These are phyloP conservation scores for Agapanthus africanus DNA, from an alignment of 106 monocot genomes.

Conservation along the genomic window DNA sequence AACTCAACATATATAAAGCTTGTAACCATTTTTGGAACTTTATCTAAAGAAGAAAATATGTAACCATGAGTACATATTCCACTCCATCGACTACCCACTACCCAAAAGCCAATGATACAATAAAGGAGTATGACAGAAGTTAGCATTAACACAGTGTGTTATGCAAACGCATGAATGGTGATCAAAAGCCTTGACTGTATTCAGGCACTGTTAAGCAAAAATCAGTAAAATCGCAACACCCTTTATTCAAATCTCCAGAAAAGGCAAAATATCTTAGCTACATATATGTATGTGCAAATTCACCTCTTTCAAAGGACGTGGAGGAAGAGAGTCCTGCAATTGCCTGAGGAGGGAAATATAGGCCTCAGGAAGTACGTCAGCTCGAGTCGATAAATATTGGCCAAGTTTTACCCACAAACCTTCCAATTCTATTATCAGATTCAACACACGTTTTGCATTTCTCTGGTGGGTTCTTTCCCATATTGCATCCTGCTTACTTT, in stretches of 20 bases:
- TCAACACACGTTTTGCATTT: slow-evolving; percentile 81
- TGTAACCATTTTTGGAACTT: background rate
- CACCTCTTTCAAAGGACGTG: slow-evolving; percentile 80
- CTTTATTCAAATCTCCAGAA: background rate
- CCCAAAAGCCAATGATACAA: background rate
- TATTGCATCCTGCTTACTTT: slow-evolving; percentile 33
- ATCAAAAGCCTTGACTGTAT: background rate
- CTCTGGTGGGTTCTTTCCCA: slow-evolving; percentile 82
- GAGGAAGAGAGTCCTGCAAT: slow-evolving; percentile 97
- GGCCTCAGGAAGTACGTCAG: slow-evolving; percentile 89
- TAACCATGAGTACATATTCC: background rate
- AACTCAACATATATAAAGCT: background rate
- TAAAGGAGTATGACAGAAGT: background rate
- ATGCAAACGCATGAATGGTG: background rate
- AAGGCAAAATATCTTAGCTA: no score
- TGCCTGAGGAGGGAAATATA: slow-evolving; percentile 75
- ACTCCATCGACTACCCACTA: background rate
- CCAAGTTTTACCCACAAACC: slow-evolving; percentile 98
- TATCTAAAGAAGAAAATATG: background rate
- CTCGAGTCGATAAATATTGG: slow-evolving; percentile 90
- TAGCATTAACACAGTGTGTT: background rate
- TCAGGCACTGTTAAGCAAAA: background rate
- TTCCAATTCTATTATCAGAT: slow-evolving; percentile 84
- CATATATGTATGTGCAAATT: no score
- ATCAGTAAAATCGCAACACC: background rate